Conservation (phyloP, 116 monocot species). For the Cymodocea nodosa region DNA sequence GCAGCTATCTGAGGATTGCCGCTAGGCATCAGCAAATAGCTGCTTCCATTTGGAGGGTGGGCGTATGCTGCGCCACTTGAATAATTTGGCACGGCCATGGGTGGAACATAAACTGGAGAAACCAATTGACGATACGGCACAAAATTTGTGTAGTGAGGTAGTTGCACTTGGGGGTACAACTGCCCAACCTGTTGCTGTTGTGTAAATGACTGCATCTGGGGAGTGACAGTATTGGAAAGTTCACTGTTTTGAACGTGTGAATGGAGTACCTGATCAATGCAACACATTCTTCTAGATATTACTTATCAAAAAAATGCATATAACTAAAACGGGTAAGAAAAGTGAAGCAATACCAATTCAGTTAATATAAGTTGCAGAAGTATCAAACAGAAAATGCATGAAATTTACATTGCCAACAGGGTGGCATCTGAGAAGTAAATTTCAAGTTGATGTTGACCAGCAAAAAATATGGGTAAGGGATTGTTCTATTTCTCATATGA, state of each 20-base stretch:
- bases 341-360: too few species aligned
- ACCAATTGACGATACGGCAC: constrained; percentile 73
- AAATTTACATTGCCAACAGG: too few species aligned
- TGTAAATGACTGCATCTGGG: constrained; percentile 24
- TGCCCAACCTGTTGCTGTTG: constrained; percentile 32
- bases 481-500: too few species aligned
- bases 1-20: constrained; percentile 42
- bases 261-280: constrained; percentile 19
- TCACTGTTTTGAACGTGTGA: constrained; percentile 23
- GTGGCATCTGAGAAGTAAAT: too few species aligned
- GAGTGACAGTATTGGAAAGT: constrained; percentile 13
- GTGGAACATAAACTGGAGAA: constrained; percentile 74
- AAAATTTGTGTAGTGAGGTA: constrained; percentile 72
- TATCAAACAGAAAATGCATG: too few species aligned
- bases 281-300: too few species aligned
- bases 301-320: too few species aligned
- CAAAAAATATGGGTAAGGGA: too few species aligned
- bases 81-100: constrained; percentile 73
- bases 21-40: constrained; percentile 63
- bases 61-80: constrained; percentile 49
- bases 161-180: constrained; percentile 61
- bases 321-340: too few species aligned
- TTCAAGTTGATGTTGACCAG: too few species aligned
- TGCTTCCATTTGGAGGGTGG: constrained; percentile 51
- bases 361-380: too few species aligned